Percentiles rank a stretch among this genome's conserved stretches.
phyloP scores from a whole-genome alignment of 208 protist genomes.

The Leishmania martiniquensis region DNA sequence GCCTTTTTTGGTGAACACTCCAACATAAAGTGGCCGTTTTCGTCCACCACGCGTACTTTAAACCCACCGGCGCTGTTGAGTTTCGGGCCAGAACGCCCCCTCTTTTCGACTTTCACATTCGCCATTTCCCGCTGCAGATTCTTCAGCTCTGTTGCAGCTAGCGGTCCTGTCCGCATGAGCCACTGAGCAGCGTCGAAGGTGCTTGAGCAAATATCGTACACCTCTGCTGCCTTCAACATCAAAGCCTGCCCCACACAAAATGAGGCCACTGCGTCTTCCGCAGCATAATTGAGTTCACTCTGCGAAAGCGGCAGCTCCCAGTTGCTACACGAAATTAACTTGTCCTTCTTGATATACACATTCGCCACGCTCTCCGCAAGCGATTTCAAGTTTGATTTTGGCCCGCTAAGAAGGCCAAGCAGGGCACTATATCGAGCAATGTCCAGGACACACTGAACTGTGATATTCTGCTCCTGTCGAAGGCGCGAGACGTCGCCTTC shows the following conservation, averaged over 20 bases:
- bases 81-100: background rate
- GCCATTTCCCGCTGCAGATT: conserved; percentile 10
- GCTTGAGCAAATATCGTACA: background rate
- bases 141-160: conserved; percentile 34
- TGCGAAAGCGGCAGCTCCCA: conserved; percentile 52
- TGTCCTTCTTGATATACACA: conserved; percentile 42
- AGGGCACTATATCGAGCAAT: conserved; percentile 39
- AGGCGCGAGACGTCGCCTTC: conserved; percentile 43
- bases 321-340: conserved; percentile 49
- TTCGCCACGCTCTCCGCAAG: conserved; percentile 27
- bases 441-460: conserved; percentile 37
- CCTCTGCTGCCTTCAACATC: conserved; percentile 22
- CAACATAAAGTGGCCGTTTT: conserved; percentile 44
- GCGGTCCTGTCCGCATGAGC: conserved; percentile 14
- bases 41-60: conserved; percentile 39
- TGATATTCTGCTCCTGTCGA: conserved; percentile 33
- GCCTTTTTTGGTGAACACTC: conserved; percentile 36
- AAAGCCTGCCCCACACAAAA: conserved; percentile 37
- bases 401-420: conserved; percentile 21
- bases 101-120: background rate
- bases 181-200: conserved; percentile 18
- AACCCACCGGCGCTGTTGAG: background rate
- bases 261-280: conserved; percentile 63
- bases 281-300: conserved; percentile 42
- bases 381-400: conserved; percentile 33